phyloP scores from a whole-genome alignment of 2,329 filamentous ascomycete species.

The Aureobasidium musti region DNA sequence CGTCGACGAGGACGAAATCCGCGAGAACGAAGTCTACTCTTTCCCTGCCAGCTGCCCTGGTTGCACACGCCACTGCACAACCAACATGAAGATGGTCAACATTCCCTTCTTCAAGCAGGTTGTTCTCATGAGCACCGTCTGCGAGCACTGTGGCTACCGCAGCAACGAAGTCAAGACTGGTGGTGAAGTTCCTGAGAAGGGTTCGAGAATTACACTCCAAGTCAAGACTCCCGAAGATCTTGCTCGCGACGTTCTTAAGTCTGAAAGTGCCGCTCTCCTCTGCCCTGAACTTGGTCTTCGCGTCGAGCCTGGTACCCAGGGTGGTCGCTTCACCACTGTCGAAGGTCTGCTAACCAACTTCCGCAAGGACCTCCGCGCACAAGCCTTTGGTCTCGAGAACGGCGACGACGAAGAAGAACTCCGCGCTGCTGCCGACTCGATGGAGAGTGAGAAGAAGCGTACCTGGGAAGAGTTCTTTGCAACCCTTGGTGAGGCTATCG shows the following conservation, averaged over 20 bases:
- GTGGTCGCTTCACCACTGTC: slow-evolving; percentile 94
- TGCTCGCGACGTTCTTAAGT: slow-evolving; percentile 91
- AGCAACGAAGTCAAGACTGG: slow-evolving; percentile 98
- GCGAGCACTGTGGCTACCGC: slow-evolving; percentile 83
- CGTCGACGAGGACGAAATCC: slow-evolving; percentile 63
- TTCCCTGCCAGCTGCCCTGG: slow-evolving; percentile 92
- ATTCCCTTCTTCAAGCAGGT: slow-evolving; percentile 99
- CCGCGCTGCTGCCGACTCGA: slow-evolving; percentile 72
- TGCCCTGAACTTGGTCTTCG: slow-evolving; percentile 84
- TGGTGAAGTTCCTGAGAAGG: slow-evolving; percentile 83
- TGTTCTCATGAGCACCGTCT: slow-evolving; percentile 91
- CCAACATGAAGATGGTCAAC: slow-evolving; percentile 98
- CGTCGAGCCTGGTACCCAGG: slow-evolving; percentile 90
- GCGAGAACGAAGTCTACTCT: slow-evolving; percentile 88
- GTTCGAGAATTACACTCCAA: slow-evolving; percentile 76
- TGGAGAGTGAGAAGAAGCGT: slow-evolving; percentile 63
- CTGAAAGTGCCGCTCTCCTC: slow-evolving; percentile 83
- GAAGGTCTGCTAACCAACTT: slow-evolving; percentile 93
- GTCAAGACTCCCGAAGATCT: slow-evolving; percentile 73
- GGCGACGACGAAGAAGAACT: slow-evolving; percentile 45
- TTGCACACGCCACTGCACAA: slow-evolving; percentile 80
- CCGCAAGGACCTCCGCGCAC: slow-evolving; percentile 79
- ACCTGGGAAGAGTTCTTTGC: slow-evolving; percentile 83
- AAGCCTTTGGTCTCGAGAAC: slow-evolving; percentile 78
- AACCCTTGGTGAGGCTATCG: slow-evolving; percentile 73